A percentile compares a stretch with the other conserved stretches of the same genome.
Evolutionary conservation across 768 basidiomycete species (phyloP).

Genomic region (Tephrocybe sp.): DNA sequence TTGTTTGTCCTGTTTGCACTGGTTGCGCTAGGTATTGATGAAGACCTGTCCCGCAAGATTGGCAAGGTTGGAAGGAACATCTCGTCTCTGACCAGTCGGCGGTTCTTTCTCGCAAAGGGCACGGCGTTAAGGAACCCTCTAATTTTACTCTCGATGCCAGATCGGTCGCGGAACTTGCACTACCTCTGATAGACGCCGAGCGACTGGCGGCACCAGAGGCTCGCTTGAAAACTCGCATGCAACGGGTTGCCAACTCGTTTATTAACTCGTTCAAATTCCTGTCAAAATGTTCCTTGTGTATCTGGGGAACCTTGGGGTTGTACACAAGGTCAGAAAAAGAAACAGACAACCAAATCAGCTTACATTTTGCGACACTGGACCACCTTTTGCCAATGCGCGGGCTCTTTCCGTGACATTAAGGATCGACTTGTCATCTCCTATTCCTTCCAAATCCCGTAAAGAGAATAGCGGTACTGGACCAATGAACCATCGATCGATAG

Average conservation of each 20-base stretch:
- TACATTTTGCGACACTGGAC: slow-evolving; percentile 55
- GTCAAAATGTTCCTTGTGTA: slow-evolving; percentile 58
- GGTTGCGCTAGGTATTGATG: slow-evolving; percentile 54
- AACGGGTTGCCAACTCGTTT: slow-evolving; percentile 59
- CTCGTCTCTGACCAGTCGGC: slow-evolving; percentile 51
- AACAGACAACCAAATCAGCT: slow-evolving; percentile 25
- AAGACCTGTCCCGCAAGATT: slow-evolving; percentile 37
- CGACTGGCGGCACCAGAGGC: slow-evolving; percentile 66
- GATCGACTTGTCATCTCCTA: slow-evolving; percentile 33
- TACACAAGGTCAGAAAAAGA: not conserved
- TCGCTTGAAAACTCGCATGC: slow-evolving; percentile 60
- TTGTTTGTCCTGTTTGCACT: slow-evolving; percentile 38
- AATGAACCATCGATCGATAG: slow-evolving; percentile 80
- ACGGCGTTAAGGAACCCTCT: slow-evolving; percentile 25
- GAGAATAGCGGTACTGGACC: slow-evolving; percentile 58
- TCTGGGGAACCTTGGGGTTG: slow-evolving; percentile 45
- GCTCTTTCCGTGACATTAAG: slow-evolving; percentile 47
- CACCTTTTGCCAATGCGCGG: slow-evolving; percentile 45
- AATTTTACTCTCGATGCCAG: slow-evolving; percentile 32
- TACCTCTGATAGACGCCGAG: slow-evolving; percentile 47
- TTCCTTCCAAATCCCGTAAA: slow-evolving; percentile 48
- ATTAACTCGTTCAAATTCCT: slow-evolving; percentile 68
- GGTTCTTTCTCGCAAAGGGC: slow-evolving; percentile 56
- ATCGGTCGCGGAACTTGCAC: slow-evolving; percentile 19
- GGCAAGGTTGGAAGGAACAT: slow-evolving; percentile 20